Conservation (phyloP, 2,329 filamentous ascomycete species). For the Didymella pinodella region DNA sequence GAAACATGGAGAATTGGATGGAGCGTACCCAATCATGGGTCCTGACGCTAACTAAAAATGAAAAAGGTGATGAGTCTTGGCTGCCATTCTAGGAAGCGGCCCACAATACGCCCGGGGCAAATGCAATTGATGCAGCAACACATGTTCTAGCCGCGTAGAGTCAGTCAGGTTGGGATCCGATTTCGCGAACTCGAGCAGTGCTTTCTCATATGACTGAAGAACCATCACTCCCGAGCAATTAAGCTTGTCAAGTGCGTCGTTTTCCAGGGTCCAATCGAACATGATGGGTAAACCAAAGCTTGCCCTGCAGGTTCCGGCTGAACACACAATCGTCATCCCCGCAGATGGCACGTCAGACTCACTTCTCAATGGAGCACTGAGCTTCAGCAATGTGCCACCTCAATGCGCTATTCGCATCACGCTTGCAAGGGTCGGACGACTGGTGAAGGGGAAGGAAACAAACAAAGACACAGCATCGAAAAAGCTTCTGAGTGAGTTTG, state of each 20-base stretch:
- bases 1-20: constrained; percentile 6
- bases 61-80: constrained; percentile 15
- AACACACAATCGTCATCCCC: constrained; percentile 9
- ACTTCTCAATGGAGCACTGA: constrained; percentile 4
- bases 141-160: constrained; percentile 9
- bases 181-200: neutral
- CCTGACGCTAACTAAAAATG: constrained; percentile 4
- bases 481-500: constrained; percentile 11
- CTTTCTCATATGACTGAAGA: neutral
- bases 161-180: neutral
- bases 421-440: constrained; percentile 16
- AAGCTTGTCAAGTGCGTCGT: neutral
- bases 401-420: constrained; percentile 12
- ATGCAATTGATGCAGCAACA: constrained; percentile 1
- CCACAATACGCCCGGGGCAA: neutral
- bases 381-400: constrained; percentile 5
- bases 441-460: neutral
- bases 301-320: constrained; percentile 6
- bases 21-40: neutral
- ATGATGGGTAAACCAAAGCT: constrained; percentile 15
- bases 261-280: neutral
- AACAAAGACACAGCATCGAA: constrained; percentile 1
- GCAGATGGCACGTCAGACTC: neutral
- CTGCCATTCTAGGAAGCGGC: constrained; percentile 8
- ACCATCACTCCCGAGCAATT: neutral